Evolutionary conservation across 441 rosid genomes (phyloP).

Genomic region (Gossypium gossypioides): DNA sequence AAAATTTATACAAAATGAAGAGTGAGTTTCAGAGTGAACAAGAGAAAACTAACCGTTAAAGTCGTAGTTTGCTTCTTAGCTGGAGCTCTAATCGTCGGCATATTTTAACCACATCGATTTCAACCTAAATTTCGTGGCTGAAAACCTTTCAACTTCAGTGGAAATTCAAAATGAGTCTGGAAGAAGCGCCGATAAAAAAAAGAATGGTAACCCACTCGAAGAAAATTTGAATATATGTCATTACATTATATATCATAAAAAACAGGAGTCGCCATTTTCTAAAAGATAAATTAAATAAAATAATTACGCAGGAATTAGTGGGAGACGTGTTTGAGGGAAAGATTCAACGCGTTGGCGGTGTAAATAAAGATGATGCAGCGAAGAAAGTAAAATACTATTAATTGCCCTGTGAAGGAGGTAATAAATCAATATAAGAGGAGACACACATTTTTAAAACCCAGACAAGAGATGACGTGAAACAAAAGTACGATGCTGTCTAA

Average conservation of each 20-base stretch:
- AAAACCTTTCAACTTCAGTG: neutral
- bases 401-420: neutral
- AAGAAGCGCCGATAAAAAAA: neutral
- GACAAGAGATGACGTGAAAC: neutral
- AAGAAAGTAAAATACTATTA: neutral
- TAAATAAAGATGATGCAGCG: neutral
- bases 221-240: neutral
- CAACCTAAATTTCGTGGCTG: neutral
- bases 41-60: constrained; percentile 42
- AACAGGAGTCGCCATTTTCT: neutral
- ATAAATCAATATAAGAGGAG: neutral
- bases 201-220: neutral
- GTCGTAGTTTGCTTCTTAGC: constrained; percentile 60
- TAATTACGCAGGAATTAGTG: neutral
- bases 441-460: neutral
- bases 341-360: neutral
- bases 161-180: neutral
- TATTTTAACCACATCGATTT: constrained; percentile 24
- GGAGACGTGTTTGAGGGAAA: constrained; percentile 5
- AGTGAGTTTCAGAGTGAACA: neutral
- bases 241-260: neutral
- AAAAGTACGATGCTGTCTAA: neutral
- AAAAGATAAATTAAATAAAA: neutral
- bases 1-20: neutral
- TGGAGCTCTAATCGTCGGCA: constrained; percentile 79